A percentile compares a stretch with the other conserved stretches of the same genome.
Conservation (phyloP, 1,284 basidiomycete species). For the Chondrostereum purpureum region DNA sequence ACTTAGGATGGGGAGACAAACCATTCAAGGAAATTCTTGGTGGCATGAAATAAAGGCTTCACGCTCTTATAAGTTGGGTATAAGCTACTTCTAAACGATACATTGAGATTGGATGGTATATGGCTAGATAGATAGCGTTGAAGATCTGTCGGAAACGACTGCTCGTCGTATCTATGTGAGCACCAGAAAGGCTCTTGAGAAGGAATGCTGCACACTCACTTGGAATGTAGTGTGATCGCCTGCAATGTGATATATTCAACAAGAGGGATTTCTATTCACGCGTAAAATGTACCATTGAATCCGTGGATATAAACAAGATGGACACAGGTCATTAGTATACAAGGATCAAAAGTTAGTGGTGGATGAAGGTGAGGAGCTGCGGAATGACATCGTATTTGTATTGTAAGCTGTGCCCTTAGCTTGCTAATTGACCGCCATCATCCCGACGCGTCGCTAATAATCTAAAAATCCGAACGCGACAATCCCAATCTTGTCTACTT, state of each 20-base stretch:
- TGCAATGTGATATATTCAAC: slow-evolving; percentile 44
- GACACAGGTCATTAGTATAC: too few relatives aligned
- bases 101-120: slow-evolving; percentile 27
- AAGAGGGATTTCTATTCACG: neutral
- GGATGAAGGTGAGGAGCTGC: too few relatives aligned
- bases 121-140: slow-evolving; percentile 32
- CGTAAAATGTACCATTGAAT: neutral
- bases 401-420: too few relatives aligned
- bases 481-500: too few relatives aligned
- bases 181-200: neutral
- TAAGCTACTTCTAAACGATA: slow-evolving; percentile 38
- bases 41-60: slow-evolving; percentile 41
- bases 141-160: slow-evolving; percentile 48
- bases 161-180: slow-evolving; percentile 2
- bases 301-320: neutral
- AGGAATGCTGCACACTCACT: slow-evolving; percentile 20
- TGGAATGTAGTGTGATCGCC: slow-evolving; percentile 44
- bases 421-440: too few relatives aligned
- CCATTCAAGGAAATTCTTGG: slow-evolving; percentile 47
- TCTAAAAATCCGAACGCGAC: too few relatives aligned
- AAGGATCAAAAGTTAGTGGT: too few relatives aligned
- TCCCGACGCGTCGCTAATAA: too few relatives aligned
- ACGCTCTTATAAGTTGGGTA: slow-evolving; percentile 53
- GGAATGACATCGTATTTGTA: too few relatives aligned
- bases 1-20: slow-evolving; percentile 16